Evolutionary conservation across 768 basidiomycete species (phyloP).

Genomic region (Pholiota microspora): DNA sequence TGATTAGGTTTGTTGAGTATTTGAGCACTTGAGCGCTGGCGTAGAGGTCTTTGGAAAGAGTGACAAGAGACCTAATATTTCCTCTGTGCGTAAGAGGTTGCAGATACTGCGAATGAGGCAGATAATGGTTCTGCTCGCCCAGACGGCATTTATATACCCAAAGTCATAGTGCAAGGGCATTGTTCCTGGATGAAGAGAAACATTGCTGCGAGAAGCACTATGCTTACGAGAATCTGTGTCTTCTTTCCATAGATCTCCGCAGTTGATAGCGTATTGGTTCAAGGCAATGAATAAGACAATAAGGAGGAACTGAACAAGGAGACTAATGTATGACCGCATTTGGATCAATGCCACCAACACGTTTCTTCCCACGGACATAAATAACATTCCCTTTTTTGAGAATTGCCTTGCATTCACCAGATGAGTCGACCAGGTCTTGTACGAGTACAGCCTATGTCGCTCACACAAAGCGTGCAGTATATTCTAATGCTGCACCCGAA

Average conservation of each 20-base stretch:
- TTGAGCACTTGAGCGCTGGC: neutral
- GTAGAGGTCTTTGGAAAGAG: conserved; percentile 15
- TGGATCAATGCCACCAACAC: conserved; percentile 14
- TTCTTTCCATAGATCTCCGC: neutral
- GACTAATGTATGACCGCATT: conserved; percentile 2
- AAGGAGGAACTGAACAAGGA: neutral
- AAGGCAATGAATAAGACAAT: neutral
- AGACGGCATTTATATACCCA: conserved; percentile 11
- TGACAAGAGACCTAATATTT: conserved; percentile 13
- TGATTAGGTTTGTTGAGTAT: neutral
- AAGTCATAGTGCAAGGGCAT: conserved; percentile 3
- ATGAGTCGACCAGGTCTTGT: neutral
- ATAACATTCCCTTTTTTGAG: conserved; percentile 7
- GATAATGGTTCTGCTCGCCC: conserved; percentile 4
- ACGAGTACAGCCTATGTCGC: neutral
- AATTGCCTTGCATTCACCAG: neutral
- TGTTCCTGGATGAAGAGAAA: conserved; percentile 20
- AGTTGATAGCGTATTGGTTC: neutral
- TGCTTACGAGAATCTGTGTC: too few relatives aligned
- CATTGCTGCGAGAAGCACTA: too few relatives aligned
- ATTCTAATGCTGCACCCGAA: neutral
- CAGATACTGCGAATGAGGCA: neutral
- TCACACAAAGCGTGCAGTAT: neutral
- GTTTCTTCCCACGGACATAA: conserved; percentile 12
- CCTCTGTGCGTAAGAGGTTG: neutral